Conservation (phyloP, 331 rosid species). For the Quercus lobata region DNA sequence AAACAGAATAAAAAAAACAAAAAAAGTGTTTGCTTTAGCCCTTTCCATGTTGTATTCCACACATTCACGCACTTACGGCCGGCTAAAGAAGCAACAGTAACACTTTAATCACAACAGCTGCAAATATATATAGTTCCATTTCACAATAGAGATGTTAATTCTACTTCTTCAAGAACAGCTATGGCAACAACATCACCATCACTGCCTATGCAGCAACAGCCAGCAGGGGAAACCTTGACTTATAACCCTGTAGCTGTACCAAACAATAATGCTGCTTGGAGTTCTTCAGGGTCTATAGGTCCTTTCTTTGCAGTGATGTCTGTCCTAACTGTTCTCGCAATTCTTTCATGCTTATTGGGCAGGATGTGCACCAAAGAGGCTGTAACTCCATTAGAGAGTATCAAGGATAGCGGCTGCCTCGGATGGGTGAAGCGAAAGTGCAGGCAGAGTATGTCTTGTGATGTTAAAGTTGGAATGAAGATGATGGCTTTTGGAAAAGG, state of each 20-base stretch:
- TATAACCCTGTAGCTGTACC: constrained; percentile 16
- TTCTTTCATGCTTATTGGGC: constrained; percentile 59
- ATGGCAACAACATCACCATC: constrained; percentile 39
- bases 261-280: constrained; percentile 29
- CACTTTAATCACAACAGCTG: background rate
- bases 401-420: constrained; percentile 25
- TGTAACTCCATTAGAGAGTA: constrained; percentile 38
- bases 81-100: constrained; percentile 26
- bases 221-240: constrained; percentile 7
- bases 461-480: constrained; percentile 32
- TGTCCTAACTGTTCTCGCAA: constrained; percentile 42
- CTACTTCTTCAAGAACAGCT: constrained; percentile 2
- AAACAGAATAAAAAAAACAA: background rate
- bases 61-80: constrained; percentile 6
- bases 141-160: background rate
- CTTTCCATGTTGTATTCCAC: constrained; percentile 63
- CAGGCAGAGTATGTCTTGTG: constrained; percentile 14
- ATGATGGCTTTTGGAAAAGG: constrained; percentile 25
- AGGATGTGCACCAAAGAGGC: constrained; percentile 29
- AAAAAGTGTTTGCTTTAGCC: constrained; percentile 11
- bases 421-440: constrained; percentile 47
- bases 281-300: constrained; percentile 63
- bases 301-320: constrained; percentile 70
- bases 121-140: background rate
- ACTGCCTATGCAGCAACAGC: constrained; percentile 36